Percentiles rank a stretch among this genome's conserved stretches.
Conservation (phyloP, 2,329 filamentous ascomycete species). For the Magnaporthiopsis incrustans region DNA sequence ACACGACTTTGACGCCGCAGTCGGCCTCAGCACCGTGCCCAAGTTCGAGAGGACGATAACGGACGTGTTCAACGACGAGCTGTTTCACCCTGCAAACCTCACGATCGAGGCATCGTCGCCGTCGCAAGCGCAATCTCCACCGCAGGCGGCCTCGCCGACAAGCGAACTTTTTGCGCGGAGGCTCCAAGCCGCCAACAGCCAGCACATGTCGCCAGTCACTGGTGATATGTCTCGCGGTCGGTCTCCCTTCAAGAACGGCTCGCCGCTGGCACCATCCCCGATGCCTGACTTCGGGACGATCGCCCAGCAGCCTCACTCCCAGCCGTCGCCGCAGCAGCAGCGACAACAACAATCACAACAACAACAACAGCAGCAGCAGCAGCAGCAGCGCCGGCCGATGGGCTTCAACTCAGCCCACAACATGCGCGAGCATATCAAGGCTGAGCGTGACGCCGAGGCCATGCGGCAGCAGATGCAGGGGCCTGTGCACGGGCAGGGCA, state of each 20-base stretch:
- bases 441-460: conserved; percentile 47
- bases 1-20: conserved; percentile 49
- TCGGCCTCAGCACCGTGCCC: conserved; percentile 51
- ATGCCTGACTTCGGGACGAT: conserved; percentile 33
- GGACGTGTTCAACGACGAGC: conserved; percentile 74
- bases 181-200: conserved; percentile 70
- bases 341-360: too few relatives aligned
- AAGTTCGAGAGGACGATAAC: conserved; percentile 83
- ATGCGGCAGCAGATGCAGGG: conserved; percentile 30
- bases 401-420: conserved; percentile 48
- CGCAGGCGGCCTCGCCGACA: conserved; percentile 34
- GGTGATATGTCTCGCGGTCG: conserved; percentile 50
- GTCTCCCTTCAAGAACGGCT: conserved; percentile 74
- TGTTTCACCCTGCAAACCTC: conserved; percentile 63
- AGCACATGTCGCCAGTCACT: conserved; percentile 52
- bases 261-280: conserved; percentile 46
- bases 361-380: background rate
- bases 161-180: conserved; percentile 65
- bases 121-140: conserved; percentile 24
- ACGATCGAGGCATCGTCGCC: conserved; percentile 49
- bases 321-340: conserved; percentile 4
- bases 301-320: background rate
- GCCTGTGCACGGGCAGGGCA: conserved; percentile 24
- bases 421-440: conserved; percentile 53
- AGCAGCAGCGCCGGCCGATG: conserved; percentile 17